Evolutionary conservation across 75 land plant species (phyloP).

Genomic region (Cryptomeria japonica): DNA sequence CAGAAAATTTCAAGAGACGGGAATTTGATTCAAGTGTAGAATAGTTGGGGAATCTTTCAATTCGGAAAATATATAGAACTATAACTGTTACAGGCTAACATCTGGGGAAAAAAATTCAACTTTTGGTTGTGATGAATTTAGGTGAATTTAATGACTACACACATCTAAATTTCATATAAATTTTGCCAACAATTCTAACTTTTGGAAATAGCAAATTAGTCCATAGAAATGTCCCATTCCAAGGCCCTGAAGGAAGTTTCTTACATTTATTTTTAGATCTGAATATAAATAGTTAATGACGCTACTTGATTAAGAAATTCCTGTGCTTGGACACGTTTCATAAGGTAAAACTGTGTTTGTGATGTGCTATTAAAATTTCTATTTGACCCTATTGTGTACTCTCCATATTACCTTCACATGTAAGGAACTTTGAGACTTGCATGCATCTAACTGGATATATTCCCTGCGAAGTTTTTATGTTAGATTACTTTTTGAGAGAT

Average conservation of each 20-base stretch:
- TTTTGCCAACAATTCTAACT: not conserved
- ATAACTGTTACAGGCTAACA: not conserved
- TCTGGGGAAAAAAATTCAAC: not conserved
- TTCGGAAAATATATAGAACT: not conserved
- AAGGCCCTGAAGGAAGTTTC: not conserved
- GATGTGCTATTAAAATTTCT: not conserved
- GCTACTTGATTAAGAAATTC: not conserved
- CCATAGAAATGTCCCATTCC: not conserved
- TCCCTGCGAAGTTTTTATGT: not conserved
- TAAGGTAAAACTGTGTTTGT: not conserved
- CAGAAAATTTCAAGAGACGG: not conserved
- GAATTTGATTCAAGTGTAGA: not conserved
- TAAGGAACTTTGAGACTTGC: not conserved
- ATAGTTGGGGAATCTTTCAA: not conserved
- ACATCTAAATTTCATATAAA: not conserved
- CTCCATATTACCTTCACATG: not conserved
- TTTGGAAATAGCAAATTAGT: not conserved
- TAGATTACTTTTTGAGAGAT: not conserved
- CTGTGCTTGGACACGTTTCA: not conserved
- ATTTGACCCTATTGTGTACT: not conserved
- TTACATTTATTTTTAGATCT: not conserved
- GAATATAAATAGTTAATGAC: not conserved
- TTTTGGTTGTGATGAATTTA: not conserved
- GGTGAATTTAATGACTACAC: not conserved
- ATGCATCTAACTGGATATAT: not conserved